Evolutionary conservation across 75 land plant genomes (phyloP), one percentile per base, ranked within the genome.

Genomic region (Cupressus sempervirens): DNA sequence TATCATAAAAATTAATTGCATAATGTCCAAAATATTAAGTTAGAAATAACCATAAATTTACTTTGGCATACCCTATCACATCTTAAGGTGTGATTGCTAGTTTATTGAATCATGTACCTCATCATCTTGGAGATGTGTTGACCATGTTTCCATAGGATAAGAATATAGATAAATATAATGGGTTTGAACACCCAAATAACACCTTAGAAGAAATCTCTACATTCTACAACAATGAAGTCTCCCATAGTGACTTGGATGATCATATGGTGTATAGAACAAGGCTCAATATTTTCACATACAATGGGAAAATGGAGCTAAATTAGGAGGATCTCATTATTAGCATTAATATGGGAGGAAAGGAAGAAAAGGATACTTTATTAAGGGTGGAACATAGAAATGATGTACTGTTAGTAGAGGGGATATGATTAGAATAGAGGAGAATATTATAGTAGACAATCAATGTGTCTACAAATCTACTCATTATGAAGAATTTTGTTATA

Each of bases 391-490:
- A 88, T 70, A 23, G 72, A 53, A 88, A 77, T 29, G 96, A 96
- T 76, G 58, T 0, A 86, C 29, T 82, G 94, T 90, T 54, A 41
- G 87, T 30, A 98, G 99, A 43, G 99, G 99, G 3, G 92, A 94
- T 80, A 88, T 92, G 26, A 85, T 96, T 62, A 84, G 92, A 56
- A 96, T 96, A 4, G 89, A 89, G 29, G 98, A 96, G 72, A 50
- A 56, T 23, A 94, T 97, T 45, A 46, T 34, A 46, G 90, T 88
- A 0, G 92, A 86, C 40, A 92, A 93, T 15, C 88, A 91, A 12
- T 88, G 76, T 41, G 86, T 97, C 7, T 97, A 97, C 84, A 95
- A 94, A 80, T 93, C 95, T 12, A 95, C 95, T 32, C 86, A 98
- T 74, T 91, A 90, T 46, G 99, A 98, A 54, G 84, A 92, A 84